Conservation (phyloP, 2,329 filamentous ascomycete genomes). For the Fusarium avenaceum region DNA sequence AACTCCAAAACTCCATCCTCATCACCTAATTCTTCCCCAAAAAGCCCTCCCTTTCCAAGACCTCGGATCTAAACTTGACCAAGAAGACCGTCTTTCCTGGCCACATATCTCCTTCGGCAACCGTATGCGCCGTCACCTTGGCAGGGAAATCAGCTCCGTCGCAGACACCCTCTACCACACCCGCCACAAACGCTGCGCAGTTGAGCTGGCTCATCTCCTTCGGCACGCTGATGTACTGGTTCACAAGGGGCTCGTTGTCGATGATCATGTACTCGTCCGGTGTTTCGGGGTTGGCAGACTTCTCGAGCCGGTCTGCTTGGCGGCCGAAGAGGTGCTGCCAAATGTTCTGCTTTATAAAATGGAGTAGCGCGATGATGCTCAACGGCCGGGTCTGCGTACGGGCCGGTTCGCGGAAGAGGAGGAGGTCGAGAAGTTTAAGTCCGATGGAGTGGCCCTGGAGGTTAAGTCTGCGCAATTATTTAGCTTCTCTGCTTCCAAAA, state of each 20-base stretch:
- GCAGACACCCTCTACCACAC: conserved; percentile 94
- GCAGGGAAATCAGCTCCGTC: conserved; percentile 93
- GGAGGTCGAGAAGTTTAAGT: conserved; percentile 92
- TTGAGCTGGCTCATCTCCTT: conserved; percentile 97
- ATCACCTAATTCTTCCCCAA: conserved; percentile 69
- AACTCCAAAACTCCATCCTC: conserved; percentile 39
- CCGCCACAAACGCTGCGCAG: conserved; percentile 94
- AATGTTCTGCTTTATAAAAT: conserved; percentile 92
- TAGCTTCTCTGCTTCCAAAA: background rate
- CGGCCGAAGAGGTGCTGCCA: conserved; percentile 94
- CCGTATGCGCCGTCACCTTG: conserved; percentile 89
- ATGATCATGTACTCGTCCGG: conserved; percentile 99
- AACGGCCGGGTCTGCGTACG: conserved; percentile 82
- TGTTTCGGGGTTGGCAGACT: conserved; percentile 82
- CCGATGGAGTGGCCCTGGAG: conserved; percentile 93
- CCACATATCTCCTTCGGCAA: conserved; percentile 85
- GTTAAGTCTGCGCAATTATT: conserved; percentile 74
- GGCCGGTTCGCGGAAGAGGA: conserved; percentile 84
- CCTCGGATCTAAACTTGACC: conserved; percentile 91
- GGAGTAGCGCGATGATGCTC: conserved; percentile 89
- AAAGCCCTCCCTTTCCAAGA: conserved; percentile 90
- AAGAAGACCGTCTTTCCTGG: conserved; percentile 96
- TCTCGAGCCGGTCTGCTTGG: conserved; percentile 92
- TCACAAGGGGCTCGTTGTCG: conserved; percentile 97
- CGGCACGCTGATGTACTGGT: conserved; percentile 92